Base-by-base conservation (phyloP, 805 yeast species). In the Starmerella khaoyaiensis region DNA sequence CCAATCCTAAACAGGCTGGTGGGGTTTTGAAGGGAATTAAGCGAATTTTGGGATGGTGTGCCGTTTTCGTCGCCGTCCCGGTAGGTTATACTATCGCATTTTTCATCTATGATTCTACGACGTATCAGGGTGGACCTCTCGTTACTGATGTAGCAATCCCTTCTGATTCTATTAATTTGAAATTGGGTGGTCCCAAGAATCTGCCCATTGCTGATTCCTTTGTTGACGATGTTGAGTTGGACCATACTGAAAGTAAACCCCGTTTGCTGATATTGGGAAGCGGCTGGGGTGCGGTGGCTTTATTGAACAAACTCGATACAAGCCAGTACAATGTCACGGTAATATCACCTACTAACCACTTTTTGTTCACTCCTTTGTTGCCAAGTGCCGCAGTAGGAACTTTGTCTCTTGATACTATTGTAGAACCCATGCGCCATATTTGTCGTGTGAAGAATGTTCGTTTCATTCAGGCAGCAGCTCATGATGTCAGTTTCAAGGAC, bases 381-480 rank as follows among this genome's bases (percentile, higher is more conserved):
- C 81, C 81, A 2, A 68, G 71, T 34, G 79, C 81, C 16, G 78
- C 82, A 4, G 77, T 76, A 3, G 80, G 81, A 35, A 76, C 82
- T 8, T 59, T 76, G 35, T 79, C 74, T 41, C 67, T 74, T 33
- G 72, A 75, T 50, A 70, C 79, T 3, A 55, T 76, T 40, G 68
- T 71, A 50, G 82, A 76, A 48, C 73, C 78, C 23, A 71, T 76
- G 36, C 66, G 83, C 43, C 63, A 68, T 44, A 66, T 76, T 39
- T 68, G 75, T 18, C 59, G 60, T 26, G 51, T 62, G 18, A 63
- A 71, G 26, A 63, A 64, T 41, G 81, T 79, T 16, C 79, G 76
- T 48, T 74, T 70, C 53, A 51, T 76, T 33, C 76, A 72, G 53
- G 80, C 76, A 4, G 63, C 61, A 36, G 80, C 80, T 30, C 74